Conservation (phyloP, 2,329 filamentous ascomycete species). For the Penicillium sp. region DNA sequence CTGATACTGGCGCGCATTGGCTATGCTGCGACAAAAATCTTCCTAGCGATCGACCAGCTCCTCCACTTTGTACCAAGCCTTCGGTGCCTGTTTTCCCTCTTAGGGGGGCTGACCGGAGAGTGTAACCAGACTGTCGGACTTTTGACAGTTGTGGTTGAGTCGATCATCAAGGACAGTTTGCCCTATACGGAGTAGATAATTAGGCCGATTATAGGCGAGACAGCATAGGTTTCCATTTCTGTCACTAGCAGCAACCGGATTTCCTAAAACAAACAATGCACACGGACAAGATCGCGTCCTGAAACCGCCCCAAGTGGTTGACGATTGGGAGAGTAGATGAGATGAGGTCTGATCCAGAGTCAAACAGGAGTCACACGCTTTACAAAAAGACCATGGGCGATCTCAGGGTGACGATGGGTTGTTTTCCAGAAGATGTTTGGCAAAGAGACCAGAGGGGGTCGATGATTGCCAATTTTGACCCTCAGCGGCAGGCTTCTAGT, state of each 20-base stretch:
- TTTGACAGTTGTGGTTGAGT: background rate
- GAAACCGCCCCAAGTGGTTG: constrained; percentile 25
- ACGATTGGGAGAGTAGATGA: background rate
- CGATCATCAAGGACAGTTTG: background rate
- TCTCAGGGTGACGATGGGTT: background rate
- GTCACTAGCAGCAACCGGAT: constrained; percentile 4
- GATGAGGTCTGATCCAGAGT: constrained; percentile 9
- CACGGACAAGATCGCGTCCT: constrained; percentile 19
- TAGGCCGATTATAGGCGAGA: background rate
- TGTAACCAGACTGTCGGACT: constrained; percentile 4
- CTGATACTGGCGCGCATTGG: constrained; percentile 10
- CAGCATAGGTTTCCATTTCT: constrained; percentile 4
- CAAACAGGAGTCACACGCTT: constrained; percentile 9
- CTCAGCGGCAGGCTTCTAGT: constrained; percentile 20
- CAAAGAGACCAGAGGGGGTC: background rate
- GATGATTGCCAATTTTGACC: constrained; percentile 32
- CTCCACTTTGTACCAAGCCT: background rate
- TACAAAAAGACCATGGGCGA: background rate
- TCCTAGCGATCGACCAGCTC: constrained; percentile 17
- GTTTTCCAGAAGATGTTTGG: background rate
- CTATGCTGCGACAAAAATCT: constrained; percentile 3
- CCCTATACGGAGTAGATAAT: background rate
- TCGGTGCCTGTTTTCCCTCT: background rate
- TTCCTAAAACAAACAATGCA: constrained; percentile 6
- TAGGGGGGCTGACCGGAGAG: background rate